phyloP scores from a whole-genome alignment of 2,329 filamentous ascomycete species.

The Calonectria pseudoturangicola region DNA sequence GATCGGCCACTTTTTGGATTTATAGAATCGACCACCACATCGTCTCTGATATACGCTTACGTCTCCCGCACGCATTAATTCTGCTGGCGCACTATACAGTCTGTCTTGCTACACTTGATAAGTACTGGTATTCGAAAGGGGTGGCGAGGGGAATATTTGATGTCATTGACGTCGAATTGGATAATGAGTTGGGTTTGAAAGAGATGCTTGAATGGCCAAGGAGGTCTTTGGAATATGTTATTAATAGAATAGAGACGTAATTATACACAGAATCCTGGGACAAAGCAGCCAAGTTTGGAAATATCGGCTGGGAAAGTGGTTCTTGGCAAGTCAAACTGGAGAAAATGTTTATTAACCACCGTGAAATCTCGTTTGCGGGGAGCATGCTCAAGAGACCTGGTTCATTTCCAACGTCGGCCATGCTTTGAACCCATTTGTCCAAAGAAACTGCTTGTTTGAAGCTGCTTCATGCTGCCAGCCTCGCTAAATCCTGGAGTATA shows the following conservation, averaged over 20 bases:
- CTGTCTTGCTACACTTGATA: not conserved
- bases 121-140: not conserved
- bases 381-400: no score
- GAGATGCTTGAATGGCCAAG: conserved; percentile 50
- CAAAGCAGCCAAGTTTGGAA: no score
- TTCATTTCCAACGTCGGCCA: no score
- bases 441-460: no score
- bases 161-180: not conserved
- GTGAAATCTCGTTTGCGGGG: no score
- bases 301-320: no score
- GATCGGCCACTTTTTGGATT: conserved; percentile 50
- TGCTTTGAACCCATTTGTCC: no score
- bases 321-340: no score
- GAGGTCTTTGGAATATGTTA: conserved; percentile 42
- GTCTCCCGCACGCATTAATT: not conserved
- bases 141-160: not conserved
- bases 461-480: no score
- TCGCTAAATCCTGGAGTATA: no score
- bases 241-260: not conserved
- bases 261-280: no score
- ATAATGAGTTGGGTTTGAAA: not conserved
- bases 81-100: not conserved
- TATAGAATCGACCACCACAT: conserved; percentile 52
- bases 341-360: no score
- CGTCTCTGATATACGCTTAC: conserved; percentile 49